Conservation (phyloP, 345 rosid genomes). For the Gossypium herbaceum region DNA sequence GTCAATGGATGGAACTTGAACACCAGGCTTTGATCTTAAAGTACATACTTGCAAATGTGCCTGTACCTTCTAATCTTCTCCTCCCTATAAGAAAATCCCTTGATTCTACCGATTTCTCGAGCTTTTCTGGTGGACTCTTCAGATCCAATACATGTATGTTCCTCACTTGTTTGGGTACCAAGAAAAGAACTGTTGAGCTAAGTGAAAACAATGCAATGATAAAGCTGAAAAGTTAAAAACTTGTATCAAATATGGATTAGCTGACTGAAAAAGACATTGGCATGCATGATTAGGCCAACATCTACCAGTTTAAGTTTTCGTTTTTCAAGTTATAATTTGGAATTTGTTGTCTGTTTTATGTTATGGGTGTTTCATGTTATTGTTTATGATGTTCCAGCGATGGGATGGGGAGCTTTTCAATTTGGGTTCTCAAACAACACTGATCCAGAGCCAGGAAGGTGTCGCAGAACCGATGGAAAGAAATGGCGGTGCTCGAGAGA, state of each 20-base stretch:
- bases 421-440: conserved; percentile 76
- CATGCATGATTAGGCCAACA: not conserved
- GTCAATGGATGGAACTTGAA: conserved; percentile 93
- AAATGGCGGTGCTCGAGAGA: conserved; percentile 99
- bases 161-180: conserved; percentile 3
- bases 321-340: not conserved
- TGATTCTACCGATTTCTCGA: conserved; percentile 44
- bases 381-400: conserved; percentile 23
- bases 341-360: not conserved
- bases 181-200: not conserved
- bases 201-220: not conserved
- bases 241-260: not conserved
- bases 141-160: conserved; percentile 55
- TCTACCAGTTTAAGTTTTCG: not conserved
- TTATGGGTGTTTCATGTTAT: not conserved
- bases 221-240: not conserved
- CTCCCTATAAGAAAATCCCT: conserved; percentile 71
- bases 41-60: conserved; percentile 67
- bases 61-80: conserved; percentile 74
- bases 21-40: conserved; percentile 93
- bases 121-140: conserved; percentile 38
- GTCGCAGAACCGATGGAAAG: conserved; percentile 98
- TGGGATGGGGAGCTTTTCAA: conserved; percentile 77
- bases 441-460: conserved; percentile 95
- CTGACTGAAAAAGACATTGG: not conserved